These are phyloP conservation scores for Sarocladium strictum DNA, from an alignment of 2,329 filamentous ascomycete genomes.

Conservation along the genomic window DNA sequence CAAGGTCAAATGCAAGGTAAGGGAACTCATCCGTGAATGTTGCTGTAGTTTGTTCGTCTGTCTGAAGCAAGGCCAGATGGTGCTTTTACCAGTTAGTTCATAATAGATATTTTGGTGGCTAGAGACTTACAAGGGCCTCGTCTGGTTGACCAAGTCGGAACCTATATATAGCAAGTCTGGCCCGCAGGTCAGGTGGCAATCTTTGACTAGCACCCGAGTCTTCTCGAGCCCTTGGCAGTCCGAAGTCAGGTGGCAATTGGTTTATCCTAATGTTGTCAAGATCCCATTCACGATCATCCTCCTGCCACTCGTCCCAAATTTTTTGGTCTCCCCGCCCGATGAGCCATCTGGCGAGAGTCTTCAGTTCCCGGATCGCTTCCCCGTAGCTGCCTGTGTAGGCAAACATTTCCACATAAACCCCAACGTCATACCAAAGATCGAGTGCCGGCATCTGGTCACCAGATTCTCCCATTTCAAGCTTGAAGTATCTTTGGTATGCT, in stretches of 20 bases:
- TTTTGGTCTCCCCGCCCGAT: conserved; percentile 66
- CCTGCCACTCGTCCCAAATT: conserved; percentile 67
- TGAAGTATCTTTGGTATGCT: conserved; percentile 43
- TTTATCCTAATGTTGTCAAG: conserved; percentile 61
- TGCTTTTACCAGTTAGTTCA: conserved; percentile 29
- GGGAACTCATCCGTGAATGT: conserved; percentile 58
- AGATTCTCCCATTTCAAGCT: conserved; percentile 28
- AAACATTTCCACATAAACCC: conserved; percentile 79
- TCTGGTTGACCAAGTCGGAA: conserved; percentile 59
- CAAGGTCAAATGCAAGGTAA: conserved; percentile 71
- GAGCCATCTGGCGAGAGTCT: conserved; percentile 72
- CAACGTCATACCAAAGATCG: conserved; percentile 73
- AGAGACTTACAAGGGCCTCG: conserved; percentile 64
- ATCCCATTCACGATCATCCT: conserved; percentile 90
- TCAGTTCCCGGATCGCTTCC: conserved; percentile 64
- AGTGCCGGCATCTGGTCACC: conserved; percentile 26
- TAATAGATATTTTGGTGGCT: neutral
- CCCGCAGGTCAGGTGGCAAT: conserved; percentile 74
- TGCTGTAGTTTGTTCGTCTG: conserved; percentile 43
- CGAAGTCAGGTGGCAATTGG: neutral
- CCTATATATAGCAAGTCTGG: conserved; percentile 80
- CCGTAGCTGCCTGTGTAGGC: conserved; percentile 56
- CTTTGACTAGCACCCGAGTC: neutral
- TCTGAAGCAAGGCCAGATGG: conserved; percentile 67
- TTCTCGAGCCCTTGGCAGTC: neutral